Conservation (phyloP, 2,329 filamentous ascomycete species). For the Aureobasidium sp. region DNA sequence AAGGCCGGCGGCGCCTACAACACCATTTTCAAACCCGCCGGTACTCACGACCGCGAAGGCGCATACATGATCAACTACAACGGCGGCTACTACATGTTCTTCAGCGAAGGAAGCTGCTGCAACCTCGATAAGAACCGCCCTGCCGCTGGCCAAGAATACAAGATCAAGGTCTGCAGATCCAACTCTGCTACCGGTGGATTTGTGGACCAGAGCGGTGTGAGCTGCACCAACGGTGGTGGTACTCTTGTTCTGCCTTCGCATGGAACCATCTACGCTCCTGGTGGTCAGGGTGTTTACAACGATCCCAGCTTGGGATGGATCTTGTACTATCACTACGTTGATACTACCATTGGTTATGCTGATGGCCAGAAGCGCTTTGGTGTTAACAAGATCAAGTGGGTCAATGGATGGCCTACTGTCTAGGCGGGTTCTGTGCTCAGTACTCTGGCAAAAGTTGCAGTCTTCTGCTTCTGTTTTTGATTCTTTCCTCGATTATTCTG, state of each 20-base stretch:
- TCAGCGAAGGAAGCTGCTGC: constrained; percentile 53
- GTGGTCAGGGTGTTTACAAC: constrained; percentile 52
- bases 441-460: not conserved
- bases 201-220: constrained; percentile 45
- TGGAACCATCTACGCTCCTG: constrained; percentile 49
- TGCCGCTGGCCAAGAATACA: constrained; percentile 53
- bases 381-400: constrained; percentile 14
- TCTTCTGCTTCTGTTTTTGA: not conserved
- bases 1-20: constrained; percentile 31
- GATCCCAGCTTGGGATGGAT: constrained; percentile 44
- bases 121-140: constrained; percentile 45
- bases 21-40: constrained; percentile 45
- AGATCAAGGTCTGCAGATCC: constrained; percentile 56
- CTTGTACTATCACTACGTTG: constrained; percentile 55
- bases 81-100: constrained; percentile 57
- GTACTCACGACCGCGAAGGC: constrained; percentile 48
- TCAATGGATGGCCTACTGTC: constrained; percentile 13
- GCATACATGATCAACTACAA: constrained; percentile 47
- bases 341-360: constrained; percentile 44
- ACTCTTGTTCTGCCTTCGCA: constrained; percentile 53
- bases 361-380: constrained; percentile 27
- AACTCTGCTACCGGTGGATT: constrained; percentile 44
- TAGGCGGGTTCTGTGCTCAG: not conserved
- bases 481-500: not conserved
- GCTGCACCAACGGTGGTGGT: constrained; percentile 50